Evolutionary conservation across 2,329 filamentous ascomycete genomes (phyloP).

Genomic region (Reticulascus tulasneorum): DNA sequence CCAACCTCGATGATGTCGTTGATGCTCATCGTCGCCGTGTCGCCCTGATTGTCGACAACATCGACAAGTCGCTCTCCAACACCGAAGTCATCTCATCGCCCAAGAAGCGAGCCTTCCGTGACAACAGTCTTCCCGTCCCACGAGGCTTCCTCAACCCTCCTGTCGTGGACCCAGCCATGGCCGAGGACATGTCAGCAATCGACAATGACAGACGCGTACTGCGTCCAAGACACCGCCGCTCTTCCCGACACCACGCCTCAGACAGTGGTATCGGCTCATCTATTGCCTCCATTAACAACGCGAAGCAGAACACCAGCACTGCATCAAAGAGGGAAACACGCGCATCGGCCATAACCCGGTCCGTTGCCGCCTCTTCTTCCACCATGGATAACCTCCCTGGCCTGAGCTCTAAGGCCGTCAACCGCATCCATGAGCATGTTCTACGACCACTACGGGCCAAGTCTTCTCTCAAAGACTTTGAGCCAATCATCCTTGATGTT

Average conservation of each 20-base stretch:
- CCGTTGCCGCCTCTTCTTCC: slow-evolving; percentile 45
- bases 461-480: slow-evolving; percentile 71
- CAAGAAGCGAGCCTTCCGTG: slow-evolving; percentile 38
- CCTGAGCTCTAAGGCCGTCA: slow-evolving; percentile 66
- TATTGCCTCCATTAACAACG: slow-evolving; percentile 56
- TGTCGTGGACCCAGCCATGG: slow-evolving; percentile 47
- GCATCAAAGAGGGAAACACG: slow-evolving; percentile 35
- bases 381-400: slow-evolving; percentile 48
- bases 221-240: slow-evolving; percentile 52
- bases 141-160: slow-evolving; percentile 55
- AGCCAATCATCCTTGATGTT: slow-evolving; percentile 72
- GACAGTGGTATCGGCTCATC: slow-evolving; percentile 89
- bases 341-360: slow-evolving; percentile 60
- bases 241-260: slow-evolving; percentile 65
- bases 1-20: slow-evolving; percentile 67
- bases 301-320: slow-evolving; percentile 39
- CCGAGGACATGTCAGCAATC: slow-evolving; percentile 27
- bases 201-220: slow-evolving; percentile 45
- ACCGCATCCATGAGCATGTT: slow-evolving; percentile 75
- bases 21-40: slow-evolving; percentile 66
- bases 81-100: slow-evolving; percentile 35
- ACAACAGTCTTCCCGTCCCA: slow-evolving; percentile 58
- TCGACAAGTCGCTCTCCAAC: slow-evolving; percentile 59
- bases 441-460: slow-evolving; percentile 75
- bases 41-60: slow-evolving; percentile 59